Conservation (phyloP, 106 monocot species). For the Gastrodia elata region DNA sequence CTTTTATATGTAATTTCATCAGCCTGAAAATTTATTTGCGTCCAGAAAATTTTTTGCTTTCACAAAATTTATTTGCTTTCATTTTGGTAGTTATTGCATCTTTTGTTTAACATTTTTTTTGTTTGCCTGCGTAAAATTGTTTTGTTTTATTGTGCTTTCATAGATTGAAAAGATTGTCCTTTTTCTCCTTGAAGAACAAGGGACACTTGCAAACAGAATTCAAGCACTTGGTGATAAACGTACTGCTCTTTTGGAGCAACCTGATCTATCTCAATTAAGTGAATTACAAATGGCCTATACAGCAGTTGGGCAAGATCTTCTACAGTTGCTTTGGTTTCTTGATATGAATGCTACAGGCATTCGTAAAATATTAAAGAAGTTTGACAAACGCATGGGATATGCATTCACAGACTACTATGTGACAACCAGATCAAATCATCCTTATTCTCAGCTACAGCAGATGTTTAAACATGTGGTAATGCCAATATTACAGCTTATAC, state of each 20-base stretch:
- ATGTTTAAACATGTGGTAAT: constrained; percentile 98
- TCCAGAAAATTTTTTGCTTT: not conserved
- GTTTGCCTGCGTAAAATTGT: not conserved
- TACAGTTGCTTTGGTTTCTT: constrained; percentile 85
- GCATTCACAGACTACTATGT: constrained; percentile 87
- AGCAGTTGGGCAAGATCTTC: constrained; percentile 68
- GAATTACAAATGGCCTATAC: constrained; percentile 67
- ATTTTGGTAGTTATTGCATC: not conserved
- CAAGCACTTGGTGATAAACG: constrained; percentile 55
- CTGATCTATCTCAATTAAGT: constrained; percentile 46
- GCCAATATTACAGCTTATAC: not conserved
- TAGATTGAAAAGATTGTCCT: constrained; percentile 93
- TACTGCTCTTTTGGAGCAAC: constrained; percentile 37
- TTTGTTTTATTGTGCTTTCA: not conserved
- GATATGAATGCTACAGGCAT: constrained; percentile 90
- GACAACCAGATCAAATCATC: constrained; percentile 82
- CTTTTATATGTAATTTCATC: not conserved
- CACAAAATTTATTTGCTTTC: not conserved
- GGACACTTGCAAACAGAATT: constrained; percentile 65
- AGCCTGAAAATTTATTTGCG: not conserved
- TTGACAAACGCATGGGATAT: constrained; percentile 82
- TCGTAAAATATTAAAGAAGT: constrained; percentile 94
- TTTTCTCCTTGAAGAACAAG: constrained; percentile 90
- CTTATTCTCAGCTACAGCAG: constrained; percentile 96
- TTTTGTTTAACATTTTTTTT: not conserved